Conservation (phyloP, 768 basidiomycete species). For the Collybia nuda region DNA sequence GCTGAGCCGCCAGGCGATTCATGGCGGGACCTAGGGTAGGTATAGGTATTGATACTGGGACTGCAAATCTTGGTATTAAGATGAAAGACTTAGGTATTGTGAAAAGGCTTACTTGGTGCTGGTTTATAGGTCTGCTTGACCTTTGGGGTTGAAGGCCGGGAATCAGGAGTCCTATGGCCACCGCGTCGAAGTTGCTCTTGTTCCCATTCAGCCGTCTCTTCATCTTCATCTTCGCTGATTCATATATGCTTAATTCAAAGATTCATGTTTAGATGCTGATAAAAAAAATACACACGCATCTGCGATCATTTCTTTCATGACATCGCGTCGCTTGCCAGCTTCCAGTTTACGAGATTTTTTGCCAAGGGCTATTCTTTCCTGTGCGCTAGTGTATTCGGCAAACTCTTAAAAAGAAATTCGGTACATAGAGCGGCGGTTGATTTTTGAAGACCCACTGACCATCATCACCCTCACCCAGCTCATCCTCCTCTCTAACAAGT, state of each 20-base stretch:
- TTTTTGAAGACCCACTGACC: slow-evolving; percentile 44
- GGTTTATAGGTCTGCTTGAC: slow-evolving; percentile 66
- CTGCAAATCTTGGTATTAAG: slow-evolving; percentile 36
- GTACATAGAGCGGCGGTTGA: neutral
- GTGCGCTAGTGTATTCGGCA: slow-evolving; percentile 85
- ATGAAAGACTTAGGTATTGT: neutral
- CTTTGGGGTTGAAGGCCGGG: slow-evolving; percentile 26
- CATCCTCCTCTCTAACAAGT: slow-evolving; percentile 82
- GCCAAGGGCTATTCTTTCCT: slow-evolving; percentile 82
- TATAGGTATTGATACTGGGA: slow-evolving; percentile 62
- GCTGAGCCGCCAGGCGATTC: slow-evolving; percentile 56
- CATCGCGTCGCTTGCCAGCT: slow-evolving; percentile 60
- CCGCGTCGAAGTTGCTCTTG: slow-evolving; percentile 79
- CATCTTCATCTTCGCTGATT: slow-evolving; percentile 66
- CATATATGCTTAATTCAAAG: neutral
- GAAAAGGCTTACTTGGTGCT: slow-evolving; percentile 55
- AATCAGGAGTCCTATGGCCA: slow-evolving; percentile 48
- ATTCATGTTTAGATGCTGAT: too few species aligned
- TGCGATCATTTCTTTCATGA: slow-evolving; percentile 78
- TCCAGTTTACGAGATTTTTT: slow-evolving; percentile 79
- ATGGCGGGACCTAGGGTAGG: slow-evolving; percentile 66
- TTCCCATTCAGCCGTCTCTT: slow-evolving; percentile 86
- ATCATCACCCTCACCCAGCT: slow-evolving; percentile 85
- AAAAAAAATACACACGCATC: slow-evolving; percentile 66
- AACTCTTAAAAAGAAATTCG: slow-evolving; percentile 50